A percentile compares a stretch with the other conserved stretches of the same genome.
Evolutionary conservation across 75 land plant species (phyloP).

Genomic region (Cupressus sempervirens): DNA sequence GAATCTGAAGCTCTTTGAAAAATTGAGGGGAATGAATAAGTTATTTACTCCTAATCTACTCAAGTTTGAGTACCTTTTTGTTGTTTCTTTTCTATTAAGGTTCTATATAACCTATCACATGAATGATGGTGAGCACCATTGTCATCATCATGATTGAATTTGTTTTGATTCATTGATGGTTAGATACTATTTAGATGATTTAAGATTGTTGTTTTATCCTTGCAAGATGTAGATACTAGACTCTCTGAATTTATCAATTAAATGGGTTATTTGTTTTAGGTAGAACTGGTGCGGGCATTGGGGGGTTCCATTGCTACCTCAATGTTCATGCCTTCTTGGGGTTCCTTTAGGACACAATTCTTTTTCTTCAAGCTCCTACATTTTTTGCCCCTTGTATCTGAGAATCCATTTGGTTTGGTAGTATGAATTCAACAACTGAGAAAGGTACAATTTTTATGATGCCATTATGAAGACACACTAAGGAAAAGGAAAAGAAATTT

Average conservation of each 20-base stretch:
- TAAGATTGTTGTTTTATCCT: background rate
- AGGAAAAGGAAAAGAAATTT: too few relatives aligned
- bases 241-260: background rate
- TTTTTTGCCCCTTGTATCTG: conserved; percentile 98
- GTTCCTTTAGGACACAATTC: conserved; percentile 99
- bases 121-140: background rate
- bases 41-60: background rate
- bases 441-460: too few relatives aligned
- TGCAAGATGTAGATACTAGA: background rate
- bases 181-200: background rate
- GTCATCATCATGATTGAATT: background rate
- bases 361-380: conserved; percentile 97
- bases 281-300: conserved; percentile 68
- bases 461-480: too few relatives aligned
- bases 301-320: conserved; percentile 80
- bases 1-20: background rate
- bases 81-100: background rate
- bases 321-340: conserved; percentile 94
- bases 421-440: conserved; percentile 95
- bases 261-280: conserved; percentile 35
- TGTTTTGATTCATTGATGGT: background rate
- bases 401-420: conserved; percentile 99
- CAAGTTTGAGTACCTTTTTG: background rate
- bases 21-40: background rate
- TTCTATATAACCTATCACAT: background rate